A percentile compares a stretch with the other conserved stretches of the same genome.
These are phyloP conservation scores for Emergomyces orientalis DNA, from an alignment of 2,329 filamentous ascomycete species.

Conservation along the genomic window DNA sequence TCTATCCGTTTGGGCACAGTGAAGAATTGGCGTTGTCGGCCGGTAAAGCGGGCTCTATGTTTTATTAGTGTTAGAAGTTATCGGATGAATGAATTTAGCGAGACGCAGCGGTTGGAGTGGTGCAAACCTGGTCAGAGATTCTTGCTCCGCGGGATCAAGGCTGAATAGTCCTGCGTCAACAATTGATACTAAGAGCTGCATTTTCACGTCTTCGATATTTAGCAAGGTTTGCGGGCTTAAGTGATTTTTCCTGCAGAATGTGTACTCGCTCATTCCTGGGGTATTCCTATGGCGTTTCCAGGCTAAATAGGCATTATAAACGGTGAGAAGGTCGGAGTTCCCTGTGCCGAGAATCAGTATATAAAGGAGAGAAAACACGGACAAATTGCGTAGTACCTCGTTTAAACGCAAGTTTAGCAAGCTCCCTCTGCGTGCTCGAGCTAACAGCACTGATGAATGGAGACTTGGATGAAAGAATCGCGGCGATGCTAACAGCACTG, in stretches of 20 bases:
- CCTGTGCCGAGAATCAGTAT: conserved; percentile 32
- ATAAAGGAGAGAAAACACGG: background rate
- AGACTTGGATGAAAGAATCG: conserved; percentile 87
- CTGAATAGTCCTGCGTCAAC: conserved; percentile 76
- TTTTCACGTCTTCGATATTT: conserved; percentile 93
- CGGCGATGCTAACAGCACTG: conserved; percentile 81
- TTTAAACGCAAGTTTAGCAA: conserved; percentile 67
- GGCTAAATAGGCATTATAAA: conserved; percentile 84
- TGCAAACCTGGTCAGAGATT: conserved; percentile 53
- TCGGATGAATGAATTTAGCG: conserved; percentile 3
- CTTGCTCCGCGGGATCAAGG: conserved; percentile 63
- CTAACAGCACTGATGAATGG: conserved; percentile 84
- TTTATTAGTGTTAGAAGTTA: background rate
- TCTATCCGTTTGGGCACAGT: conserved; percentile 68
- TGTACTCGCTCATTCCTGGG: conserved; percentile 62
- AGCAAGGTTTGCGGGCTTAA: conserved; percentile 77
- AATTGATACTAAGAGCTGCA: conserved; percentile 74
- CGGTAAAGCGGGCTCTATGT: conserved; percentile 50
- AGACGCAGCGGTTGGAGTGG: background rate
- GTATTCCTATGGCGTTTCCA: conserved; percentile 78
- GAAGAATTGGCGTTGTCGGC: conserved; percentile 66
- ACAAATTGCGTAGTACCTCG: conserved; percentile 41
- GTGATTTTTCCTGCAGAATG: conserved; percentile 93
- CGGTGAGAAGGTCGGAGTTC: conserved; percentile 84
- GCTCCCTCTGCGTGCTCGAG: conserved; percentile 70